Conservation (phyloP, 2,329 filamentous ascomycete genomes). For the Sporothrix globosa region DNA sequence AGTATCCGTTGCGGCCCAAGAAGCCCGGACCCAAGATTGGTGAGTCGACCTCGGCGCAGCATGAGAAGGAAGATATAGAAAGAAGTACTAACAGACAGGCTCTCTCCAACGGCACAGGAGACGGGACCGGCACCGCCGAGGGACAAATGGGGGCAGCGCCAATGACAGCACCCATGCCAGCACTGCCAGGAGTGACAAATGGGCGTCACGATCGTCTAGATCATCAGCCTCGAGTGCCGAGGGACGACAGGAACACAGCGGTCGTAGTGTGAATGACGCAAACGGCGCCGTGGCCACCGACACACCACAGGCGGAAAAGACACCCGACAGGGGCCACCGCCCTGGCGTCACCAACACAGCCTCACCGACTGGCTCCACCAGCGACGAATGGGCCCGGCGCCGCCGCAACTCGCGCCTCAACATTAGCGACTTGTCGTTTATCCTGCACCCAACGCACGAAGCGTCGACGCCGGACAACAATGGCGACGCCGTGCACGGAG, state of each 20-base stretch:
- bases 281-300: background rate
- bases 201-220: background rate
- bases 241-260: too few species aligned
- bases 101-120: slow-evolving; percentile 20
- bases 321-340: background rate
- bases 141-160: background rate
- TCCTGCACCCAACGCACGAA: slow-evolving; percentile 28
- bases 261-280: background rate
- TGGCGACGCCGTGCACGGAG: background rate
- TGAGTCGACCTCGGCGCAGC: background rate
- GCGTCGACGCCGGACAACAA: slow-evolving; percentile 25
- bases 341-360: background rate
- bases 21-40: slow-evolving; percentile 30
- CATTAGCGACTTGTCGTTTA: slow-evolving; percentile 28
- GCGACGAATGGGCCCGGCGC: slow-evolving; percentile 18
- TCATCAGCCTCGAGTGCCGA: background rate
- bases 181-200: background rate
- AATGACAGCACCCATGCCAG: background rate
- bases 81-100: background rate
- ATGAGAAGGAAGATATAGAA: background rate
- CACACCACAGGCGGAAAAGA: too few species aligned
- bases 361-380: background rate
- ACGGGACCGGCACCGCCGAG: background rate
- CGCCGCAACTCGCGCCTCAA: slow-evolving; percentile 25
- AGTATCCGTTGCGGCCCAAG: slow-evolving; percentile 25